Base-by-base conservation (phyloP, 2,329 filamentous ascomycete genomes). In the Stachybotrys chartarum region DNA sequence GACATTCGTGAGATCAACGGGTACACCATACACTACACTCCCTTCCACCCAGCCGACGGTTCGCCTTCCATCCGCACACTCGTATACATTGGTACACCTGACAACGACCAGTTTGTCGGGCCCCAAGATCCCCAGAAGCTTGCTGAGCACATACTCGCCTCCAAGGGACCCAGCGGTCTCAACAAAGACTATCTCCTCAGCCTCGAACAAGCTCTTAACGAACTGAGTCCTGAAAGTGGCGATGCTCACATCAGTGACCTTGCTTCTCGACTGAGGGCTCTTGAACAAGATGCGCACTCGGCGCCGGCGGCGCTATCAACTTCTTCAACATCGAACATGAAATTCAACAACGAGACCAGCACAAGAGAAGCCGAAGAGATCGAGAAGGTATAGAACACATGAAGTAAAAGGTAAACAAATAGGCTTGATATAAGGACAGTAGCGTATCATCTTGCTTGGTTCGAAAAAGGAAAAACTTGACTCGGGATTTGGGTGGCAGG, bases 1-100 rank as follows among this genome's bases (percentile, higher is more conserved):
- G 92, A 97, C 71, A 93, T 97, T 61, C 87, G 94, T 50, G 94
- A 99, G 73, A 96, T 97, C 68, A 96, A 97, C 74, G 94, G 94
- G 30, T 99, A 99, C 73, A 90, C 86, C 54, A 95, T 96, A 61
- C 92, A 97, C 72, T 90, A 91, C 71, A 90, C 91, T 31, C 84
- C 88, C 0, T 97, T 97, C 70, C 78, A 92, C 64, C 64, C 72
- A n/a, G 68, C 71, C 47, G 70, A 75, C 59, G 66, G 66, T 30
- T 66, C 68, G 14, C 55, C 66, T 5, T 62, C 72, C 18, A 79
- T 84, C 63, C 71, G 68, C 54, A 78, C 81, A 57, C 82, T 97
- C 59, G 90, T 96, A 1, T 99, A 99, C 71, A 97, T 99, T 66
- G 94, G 94, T 24, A 88, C 95, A 2, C 94, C 94, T 0, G 84